A percentile compares a stretch with the other conserved stretches of the same genome.
These are phyloP conservation scores for Monosporascus ibericus DNA, from an alignment of 2,329 filamentous ascomycete genomes.

Conservation along the genomic window DNA sequence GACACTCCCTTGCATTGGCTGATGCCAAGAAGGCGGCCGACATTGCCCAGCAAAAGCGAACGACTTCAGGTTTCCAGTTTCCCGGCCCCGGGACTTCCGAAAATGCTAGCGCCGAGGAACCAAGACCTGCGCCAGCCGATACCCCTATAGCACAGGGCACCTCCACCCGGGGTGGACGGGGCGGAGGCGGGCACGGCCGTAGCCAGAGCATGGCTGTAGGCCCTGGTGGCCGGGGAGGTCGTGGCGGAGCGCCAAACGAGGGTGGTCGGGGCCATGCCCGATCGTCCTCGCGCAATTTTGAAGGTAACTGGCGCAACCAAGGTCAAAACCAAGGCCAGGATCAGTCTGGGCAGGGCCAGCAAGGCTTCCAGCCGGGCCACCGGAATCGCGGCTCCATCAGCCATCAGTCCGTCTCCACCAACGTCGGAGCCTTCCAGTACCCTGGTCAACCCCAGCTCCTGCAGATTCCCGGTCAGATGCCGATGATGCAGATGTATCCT, in stretches of 20 bases:
- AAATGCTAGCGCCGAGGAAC: constrained; percentile 51
- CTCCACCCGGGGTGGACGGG: constrained; percentile 48
- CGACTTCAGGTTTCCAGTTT: constrained; percentile 91
- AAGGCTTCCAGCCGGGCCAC: constrained; percentile 87
- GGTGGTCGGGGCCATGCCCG: constrained; percentile 65
- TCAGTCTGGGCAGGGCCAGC: constrained; percentile 44
- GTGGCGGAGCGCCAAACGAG: constrained; percentile 54
- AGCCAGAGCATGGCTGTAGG: constrained; percentile 88
- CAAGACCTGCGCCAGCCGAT: constrained; percentile 43
- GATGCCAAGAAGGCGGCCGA: constrained; percentile 98
- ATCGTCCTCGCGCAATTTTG: constrained; percentile 86
- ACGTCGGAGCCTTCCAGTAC: constrained; percentile 84
- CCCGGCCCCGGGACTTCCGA: constrained; percentile 66
- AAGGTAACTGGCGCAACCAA: constrained; percentile 95
- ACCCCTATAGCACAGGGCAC: constrained; percentile 33
- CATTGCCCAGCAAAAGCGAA: constrained; percentile 91
- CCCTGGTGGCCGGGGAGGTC: constrained; percentile 62
- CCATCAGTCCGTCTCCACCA: constrained; percentile 68
- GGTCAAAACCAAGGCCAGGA: constrained; percentile 62
- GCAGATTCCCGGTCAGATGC: constrained; percentile 78
- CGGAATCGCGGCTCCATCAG: constrained; percentile 79
- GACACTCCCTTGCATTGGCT: constrained; percentile 88
- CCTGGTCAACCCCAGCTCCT: constrained; percentile 80
- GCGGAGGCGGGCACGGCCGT: constrained; percentile 55
- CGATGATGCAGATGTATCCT: constrained; percentile 76